Evolutionary conservation across 495 filamentous ascomycete species (phyloP).

Genomic region (Massariosphaeria phaeospora): DNA sequence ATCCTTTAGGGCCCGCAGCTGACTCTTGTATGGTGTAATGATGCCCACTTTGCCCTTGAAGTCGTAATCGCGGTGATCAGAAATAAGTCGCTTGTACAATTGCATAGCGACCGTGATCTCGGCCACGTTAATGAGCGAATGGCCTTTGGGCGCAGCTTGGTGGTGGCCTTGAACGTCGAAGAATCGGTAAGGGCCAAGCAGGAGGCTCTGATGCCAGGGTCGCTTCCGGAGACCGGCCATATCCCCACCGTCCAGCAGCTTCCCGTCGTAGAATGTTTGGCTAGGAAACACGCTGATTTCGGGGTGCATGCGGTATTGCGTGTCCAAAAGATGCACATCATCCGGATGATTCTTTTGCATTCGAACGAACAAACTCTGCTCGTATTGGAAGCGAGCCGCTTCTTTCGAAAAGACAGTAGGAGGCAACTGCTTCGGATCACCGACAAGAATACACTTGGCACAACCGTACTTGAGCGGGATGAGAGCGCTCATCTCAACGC

Average conservation of each 20-base stretch:
- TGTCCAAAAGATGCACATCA: conserved; percentile 91
- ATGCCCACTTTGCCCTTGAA: conserved; percentile 84
- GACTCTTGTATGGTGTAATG: conserved; percentile 95
- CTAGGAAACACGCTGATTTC: conserved; percentile 89
- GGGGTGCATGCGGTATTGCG: conserved; percentile 98
- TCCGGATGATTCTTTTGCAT: conserved; percentile 90
- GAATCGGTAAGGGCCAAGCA: conserved; percentile 93
- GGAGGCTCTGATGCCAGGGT: conserved; percentile 76
- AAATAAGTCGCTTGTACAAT: conserved; percentile 69
- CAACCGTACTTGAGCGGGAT: conserved; percentile 98
- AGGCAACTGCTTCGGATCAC: conserved; percentile 94
- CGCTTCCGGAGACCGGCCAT: conserved; percentile 70
- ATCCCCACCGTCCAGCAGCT: conserved; percentile 73
- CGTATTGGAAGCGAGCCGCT: conserved; percentile 88
- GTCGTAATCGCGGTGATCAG: conserved; percentile 63
- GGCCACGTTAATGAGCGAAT: conserved; percentile 83
- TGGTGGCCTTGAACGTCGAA: conserved; percentile 93
- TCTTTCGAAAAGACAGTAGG: conserved; percentile 93
- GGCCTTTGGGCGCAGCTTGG: conserved; percentile 65
- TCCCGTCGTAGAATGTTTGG: conserved; percentile 82
- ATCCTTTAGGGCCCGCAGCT: conserved; percentile 71
- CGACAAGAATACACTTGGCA: conserved; percentile 92
- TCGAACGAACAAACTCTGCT: conserved; percentile 94
- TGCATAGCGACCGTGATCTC: conserved; percentile 80
- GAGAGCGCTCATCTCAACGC: conserved; percentile 91